Base-by-base conservation (phyloP, 345 rosid species). In the Citrus hindsii region DNA sequence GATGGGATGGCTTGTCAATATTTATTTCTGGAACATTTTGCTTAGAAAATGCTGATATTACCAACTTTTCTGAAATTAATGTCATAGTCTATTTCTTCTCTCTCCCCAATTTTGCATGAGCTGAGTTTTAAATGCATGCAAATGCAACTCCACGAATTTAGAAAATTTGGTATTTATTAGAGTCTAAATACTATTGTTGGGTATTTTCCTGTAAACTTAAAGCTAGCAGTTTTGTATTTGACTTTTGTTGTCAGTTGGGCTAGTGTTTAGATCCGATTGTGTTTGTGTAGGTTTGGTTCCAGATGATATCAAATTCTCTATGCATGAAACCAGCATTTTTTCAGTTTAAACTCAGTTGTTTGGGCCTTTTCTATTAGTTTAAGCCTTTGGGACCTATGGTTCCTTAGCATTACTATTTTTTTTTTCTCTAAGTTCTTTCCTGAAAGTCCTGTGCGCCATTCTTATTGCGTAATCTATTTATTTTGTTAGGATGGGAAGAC, bases 401-500 rank as follows among this genome's bases (percentile, higher is more conserved):
- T 67, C 24, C 70, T 67, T 10, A 67, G 24, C 28, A 67, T 48
- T 35, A 35, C 40, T 67, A 4, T 7, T 3, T 60, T 35, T 24
- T 14, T 33, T 5, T 35, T 16, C 37, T 55, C 33, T 12, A 38
- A 22, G 16, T 38, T 60, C 58, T 48, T 32, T 33, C 48, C 61
- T 42, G 3, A 25, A 9, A 40, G 30, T 60, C 63, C 5, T 2
- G 69, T 62, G 38, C 56, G 59, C 22, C 18, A 8, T 35, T 22
- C 19, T 4, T 56, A 38, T 46, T 28, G 35, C 61, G 16, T 48
- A 51, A 9, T 51, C 37, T 55, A 1, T 42, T 53, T 28, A 60
- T 75, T 12, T 56, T 30, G 35, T 55, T 81, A 95, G 99, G 83
- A 91, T 95, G 99, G 99, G 91, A 69, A 92, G 98, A 85, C 98